These are phyloP conservation scores for Przewalskia tangutica DNA, from an alignment of 257 asterid species.

Conservation along the genomic window DNA sequence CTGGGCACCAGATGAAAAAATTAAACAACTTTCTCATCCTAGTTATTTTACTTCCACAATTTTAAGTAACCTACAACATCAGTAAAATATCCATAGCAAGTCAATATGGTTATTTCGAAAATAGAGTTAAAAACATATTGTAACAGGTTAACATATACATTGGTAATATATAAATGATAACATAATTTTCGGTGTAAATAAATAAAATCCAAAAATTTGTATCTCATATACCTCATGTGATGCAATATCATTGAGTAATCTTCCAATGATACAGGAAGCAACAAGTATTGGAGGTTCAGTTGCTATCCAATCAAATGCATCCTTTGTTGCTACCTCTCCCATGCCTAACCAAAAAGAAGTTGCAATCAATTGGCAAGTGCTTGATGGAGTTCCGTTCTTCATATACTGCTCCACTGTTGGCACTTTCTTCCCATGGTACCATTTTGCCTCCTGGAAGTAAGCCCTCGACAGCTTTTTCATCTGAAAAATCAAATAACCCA, in stretches of 20 bases:
- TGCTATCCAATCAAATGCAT: slow-evolving; percentile 21
- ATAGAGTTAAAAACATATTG: too few species aligned
- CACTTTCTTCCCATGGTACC: background rate
- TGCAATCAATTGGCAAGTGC: slow-evolving; percentile 2
- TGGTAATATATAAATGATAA: too few species aligned
- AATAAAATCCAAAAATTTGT: too few species aligned
- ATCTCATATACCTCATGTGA: slow-evolving; percentile 13
- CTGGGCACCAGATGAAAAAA: too few species aligned
- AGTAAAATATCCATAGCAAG: too few species aligned
- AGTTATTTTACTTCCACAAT: too few species aligned
- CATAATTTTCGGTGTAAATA: too few species aligned
- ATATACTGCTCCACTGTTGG: slow-evolving; percentile 8
- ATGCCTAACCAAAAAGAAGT: slow-evolving; percentile 9
- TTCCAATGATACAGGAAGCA: slow-evolving; percentile 11
- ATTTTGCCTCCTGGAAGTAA: slow-evolving; percentile 17
- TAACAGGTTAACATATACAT: too few species aligned
- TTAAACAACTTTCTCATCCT: too few species aligned
- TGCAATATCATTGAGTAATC: slow-evolving; percentile 24
- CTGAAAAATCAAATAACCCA: too few species aligned
- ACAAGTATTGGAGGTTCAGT: slow-evolving; percentile 10
- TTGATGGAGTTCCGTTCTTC: slow-evolving; percentile 3
- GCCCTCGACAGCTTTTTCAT: background rate
- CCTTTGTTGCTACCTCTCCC: background rate
- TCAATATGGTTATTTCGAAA: too few species aligned
- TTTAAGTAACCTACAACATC: too few species aligned